Conservation (phyloP, 306 rosid species). For the Canavalia gladiata region DNA sequence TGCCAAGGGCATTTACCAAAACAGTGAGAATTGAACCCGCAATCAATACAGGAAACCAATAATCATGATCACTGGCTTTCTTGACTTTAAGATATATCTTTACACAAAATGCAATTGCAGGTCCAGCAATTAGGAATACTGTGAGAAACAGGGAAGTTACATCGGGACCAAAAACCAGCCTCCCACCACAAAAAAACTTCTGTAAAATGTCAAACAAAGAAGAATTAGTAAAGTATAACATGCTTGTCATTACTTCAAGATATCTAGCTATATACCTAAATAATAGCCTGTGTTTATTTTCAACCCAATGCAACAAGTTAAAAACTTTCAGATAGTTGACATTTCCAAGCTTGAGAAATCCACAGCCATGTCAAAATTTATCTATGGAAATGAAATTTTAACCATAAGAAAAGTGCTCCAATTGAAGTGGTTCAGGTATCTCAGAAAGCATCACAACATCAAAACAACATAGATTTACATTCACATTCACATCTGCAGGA, state of each 20-base stretch:
- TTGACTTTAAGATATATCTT: slow-evolving; percentile 59
- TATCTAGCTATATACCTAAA: slow-evolving; percentile 22
- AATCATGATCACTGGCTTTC: not conserved
- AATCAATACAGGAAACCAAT: slow-evolving; percentile 67
- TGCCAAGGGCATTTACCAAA: slow-evolving; percentile 68
- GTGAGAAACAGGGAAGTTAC: slow-evolving; percentile 81
- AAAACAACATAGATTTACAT: slow-evolving; percentile 31
- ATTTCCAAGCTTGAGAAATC: slow-evolving; percentile 22
- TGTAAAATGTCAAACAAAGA: slow-evolving; percentile 55
- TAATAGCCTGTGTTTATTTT: slow-evolving; percentile 3
- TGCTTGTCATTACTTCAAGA: slow-evolving; percentile 18
- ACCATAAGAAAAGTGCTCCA: slow-evolving; percentile 29
- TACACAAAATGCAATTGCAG: slow-evolving; percentile 78
- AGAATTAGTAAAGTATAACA: slow-evolving; percentile 48
- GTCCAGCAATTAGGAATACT: slow-evolving; percentile 68
- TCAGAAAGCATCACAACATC: slow-evolving; percentile 34
- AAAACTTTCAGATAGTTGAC: slow-evolving; percentile 33
- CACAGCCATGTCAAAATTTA: slow-evolving; percentile 33
- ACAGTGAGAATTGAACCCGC: slow-evolving; percentile 63
- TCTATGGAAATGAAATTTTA: slow-evolving; percentile 18
- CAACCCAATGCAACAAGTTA: slow-evolving; percentile 34
- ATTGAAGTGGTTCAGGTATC: slow-evolving; percentile 19
- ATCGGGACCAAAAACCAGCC: slow-evolving; percentile 95
- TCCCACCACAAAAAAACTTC: slow-evolving; percentile 90
- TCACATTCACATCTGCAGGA: slow-evolving; percentile 9